Percentiles rank a stretch among this genome's conserved stretches.
Evolutionary conservation across 2,329 filamentous ascomycete species (phyloP).

Genomic region (Coniochaeta sp.): DNA sequence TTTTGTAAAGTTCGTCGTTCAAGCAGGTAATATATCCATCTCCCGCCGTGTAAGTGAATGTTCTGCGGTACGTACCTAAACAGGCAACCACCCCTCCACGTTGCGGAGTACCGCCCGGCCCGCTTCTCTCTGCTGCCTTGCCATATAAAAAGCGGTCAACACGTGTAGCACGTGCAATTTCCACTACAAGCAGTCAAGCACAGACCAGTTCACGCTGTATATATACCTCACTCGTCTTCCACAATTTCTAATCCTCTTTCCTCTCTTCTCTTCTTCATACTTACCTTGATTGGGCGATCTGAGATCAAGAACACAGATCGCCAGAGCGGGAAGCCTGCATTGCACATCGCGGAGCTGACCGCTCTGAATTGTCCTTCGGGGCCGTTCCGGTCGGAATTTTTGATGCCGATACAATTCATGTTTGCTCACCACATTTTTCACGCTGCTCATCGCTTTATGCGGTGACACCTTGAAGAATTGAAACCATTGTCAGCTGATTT

Average conservation of each 20-base stretch:
- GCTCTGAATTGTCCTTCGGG: constrained; percentile 42
- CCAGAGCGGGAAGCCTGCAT: constrained; percentile 40
- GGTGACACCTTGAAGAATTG: constrained; percentile 31
- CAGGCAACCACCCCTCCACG: not conserved
- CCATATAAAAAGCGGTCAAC: not conserved
- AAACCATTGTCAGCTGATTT: not conserved
- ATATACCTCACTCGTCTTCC: not conserved
- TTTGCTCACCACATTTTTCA: constrained; percentile 26
- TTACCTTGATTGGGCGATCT: constrained; percentile 38
- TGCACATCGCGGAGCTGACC: constrained; percentile 43
- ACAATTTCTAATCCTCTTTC: not conserved
- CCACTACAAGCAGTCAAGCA: not conserved
- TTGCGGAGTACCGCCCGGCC: not conserved
- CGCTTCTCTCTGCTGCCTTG: not conserved
- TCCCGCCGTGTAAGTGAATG: not conserved
- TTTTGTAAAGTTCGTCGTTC: no score
- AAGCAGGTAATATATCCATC: no score
- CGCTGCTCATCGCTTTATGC: constrained; percentile 29
- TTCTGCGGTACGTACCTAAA: not conserved
- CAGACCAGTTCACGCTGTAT: not conserved
- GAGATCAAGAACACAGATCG: constrained; percentile 33
- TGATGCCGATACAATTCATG: constrained; percentile 23
- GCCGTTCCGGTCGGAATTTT: constrained; percentile 43
- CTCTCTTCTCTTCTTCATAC: constrained; percentile 9
- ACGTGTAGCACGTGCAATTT: not conserved